These are phyloP conservation scores for Elsinoe ampelina DNA, from an alignment of 2,329 filamentous ascomycete genomes.

Conservation along the genomic window DNA sequence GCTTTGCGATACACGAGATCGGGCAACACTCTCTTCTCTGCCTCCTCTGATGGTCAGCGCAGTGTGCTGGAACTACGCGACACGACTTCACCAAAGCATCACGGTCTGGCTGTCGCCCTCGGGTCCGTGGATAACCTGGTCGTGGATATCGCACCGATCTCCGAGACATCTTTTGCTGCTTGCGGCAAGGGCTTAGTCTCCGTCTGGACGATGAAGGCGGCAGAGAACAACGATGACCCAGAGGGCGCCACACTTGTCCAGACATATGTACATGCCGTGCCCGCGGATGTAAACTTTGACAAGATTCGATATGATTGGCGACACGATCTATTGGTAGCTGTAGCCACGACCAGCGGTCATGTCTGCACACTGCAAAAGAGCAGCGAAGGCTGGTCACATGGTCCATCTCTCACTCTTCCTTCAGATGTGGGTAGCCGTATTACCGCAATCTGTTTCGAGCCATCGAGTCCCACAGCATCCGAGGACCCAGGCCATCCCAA, in stretches of 20 bases:
- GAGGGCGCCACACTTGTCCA: constrained; percentile 20
- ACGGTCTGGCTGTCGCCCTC: neutral
- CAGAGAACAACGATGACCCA: neutral
- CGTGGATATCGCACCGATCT: constrained; percentile 37
- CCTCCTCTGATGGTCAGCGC: constrained; percentile 23
- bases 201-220: neutral
- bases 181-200: constrained; percentile 30
- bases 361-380: constrained; percentile 28
- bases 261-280: constrained; percentile 27
- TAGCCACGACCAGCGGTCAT: constrained; percentile 22
- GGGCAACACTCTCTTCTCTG: constrained; percentile 24
- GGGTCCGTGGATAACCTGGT: constrained; percentile 30
- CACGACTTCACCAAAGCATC: neutral
- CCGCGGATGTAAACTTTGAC: constrained; percentile 18
- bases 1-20: constrained; percentile 25
- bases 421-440: constrained; percentile 21
- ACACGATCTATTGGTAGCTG: constrained; percentile 27
- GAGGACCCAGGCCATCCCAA: constrained; percentile 9
- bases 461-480: constrained; percentile 8
- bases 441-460: constrained; percentile 35
- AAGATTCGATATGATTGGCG: constrained; percentile 30
- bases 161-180: constrained; percentile 34
- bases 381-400: constrained; percentile 9
- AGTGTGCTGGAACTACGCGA: constrained; percentile 27
- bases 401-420: constrained; percentile 8